Base-by-base conservation (phyloP, 768 basidiomycete genomes). In the Russula dissimulans region DNA sequence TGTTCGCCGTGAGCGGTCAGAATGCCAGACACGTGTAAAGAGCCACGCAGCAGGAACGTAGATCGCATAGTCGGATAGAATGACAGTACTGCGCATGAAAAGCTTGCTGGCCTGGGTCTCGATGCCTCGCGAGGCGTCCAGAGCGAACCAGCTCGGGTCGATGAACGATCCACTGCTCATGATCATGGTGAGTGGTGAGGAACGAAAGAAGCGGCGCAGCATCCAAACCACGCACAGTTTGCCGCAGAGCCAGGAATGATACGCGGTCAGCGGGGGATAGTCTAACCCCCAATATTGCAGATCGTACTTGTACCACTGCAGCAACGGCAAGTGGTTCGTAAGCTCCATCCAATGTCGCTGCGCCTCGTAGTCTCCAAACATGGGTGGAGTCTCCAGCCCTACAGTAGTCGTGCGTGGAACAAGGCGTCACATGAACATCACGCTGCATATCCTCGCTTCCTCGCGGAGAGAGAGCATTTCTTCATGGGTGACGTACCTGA, bases 311-410 rank as follows among this genome's bases (percentile, higher is more conserved):
- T 97, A 97, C 95, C 95, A 97, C 62, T 86, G 73, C 14, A 73
- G 74, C 18, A 82, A 67, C 0, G 93, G 89, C 0, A 92, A 75
- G 68, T 94, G 87, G 29, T 85, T 71, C 3, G 90, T 91, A 42
- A 95, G 70, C 67, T 95, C 93, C 89, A 95, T 91, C 93, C 93
- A 95, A 72, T 95, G 93, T 55, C 93, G 77, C 68, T 95, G 93
- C 0, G 93, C 93, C 70, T 95, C 93, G 66, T 90, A 95, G 72
- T 95, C 93, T 3, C 93, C 93, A 64, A 80, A 91, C 84, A 93
- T 86, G 0, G 91, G 91, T 0, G 92, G 88, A 3, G 82, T 81
- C 34, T 70, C 76, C 64, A 81, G 70, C 6, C 92, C 91, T 91
- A 44, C 5, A 32, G 17, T 6, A 36, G 10, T 1, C 5, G 10